Conservation (phyloP, 2,329 filamentous ascomycete genomes). For the Aureobasidium leucospermi region DNA sequence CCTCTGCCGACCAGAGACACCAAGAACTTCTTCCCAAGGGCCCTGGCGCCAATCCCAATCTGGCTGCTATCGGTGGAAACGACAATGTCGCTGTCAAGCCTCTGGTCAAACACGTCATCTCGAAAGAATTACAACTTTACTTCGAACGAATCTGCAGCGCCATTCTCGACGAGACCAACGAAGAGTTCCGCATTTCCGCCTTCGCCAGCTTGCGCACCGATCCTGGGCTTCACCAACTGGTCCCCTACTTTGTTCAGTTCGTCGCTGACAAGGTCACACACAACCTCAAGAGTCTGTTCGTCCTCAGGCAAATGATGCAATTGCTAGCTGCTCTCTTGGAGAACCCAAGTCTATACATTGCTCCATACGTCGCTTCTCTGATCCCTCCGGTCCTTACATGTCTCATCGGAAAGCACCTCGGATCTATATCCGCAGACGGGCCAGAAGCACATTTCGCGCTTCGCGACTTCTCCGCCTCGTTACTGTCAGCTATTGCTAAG, state of each 20-base stretch:
- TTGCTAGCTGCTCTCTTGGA: conserved; percentile 76
- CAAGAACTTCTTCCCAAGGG: conserved; percentile 87
- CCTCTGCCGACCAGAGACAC: conserved; percentile 62
- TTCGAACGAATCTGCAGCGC: conserved; percentile 92
- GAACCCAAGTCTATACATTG: conserved; percentile 71
- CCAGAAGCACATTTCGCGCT: conserved; percentile 65
- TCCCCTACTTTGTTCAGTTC: conserved; percentile 95
- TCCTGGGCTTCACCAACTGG: conserved; percentile 86
- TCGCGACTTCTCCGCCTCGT: conserved; percentile 73
- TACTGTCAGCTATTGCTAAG: conserved; percentile 69
- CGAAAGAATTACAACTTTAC: conserved; percentile 91
- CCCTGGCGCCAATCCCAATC: conserved; percentile 74
- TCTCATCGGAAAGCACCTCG: conserved; percentile 75
- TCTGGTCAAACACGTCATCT: conserved; percentile 89
- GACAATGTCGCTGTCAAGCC: conserved; percentile 82
- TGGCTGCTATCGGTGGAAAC: conserved; percentile 74
- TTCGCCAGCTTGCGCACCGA: conserved; percentile 80
- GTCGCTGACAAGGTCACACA: conserved; percentile 95
- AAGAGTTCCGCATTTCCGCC: conserved; percentile 79
- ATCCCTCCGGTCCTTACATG: conserved; percentile 88
- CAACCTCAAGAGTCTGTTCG: conserved; percentile 80
- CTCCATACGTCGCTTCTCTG: conserved; percentile 61
- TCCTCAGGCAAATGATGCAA: conserved; percentile 86
- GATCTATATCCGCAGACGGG: conserved; percentile 42
- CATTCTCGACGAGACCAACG: conserved; percentile 78